Evolutionary conservation across 805 yeast genomes (phyloP).

Genomic region (Sungouiozyma intestinalis): DNA sequence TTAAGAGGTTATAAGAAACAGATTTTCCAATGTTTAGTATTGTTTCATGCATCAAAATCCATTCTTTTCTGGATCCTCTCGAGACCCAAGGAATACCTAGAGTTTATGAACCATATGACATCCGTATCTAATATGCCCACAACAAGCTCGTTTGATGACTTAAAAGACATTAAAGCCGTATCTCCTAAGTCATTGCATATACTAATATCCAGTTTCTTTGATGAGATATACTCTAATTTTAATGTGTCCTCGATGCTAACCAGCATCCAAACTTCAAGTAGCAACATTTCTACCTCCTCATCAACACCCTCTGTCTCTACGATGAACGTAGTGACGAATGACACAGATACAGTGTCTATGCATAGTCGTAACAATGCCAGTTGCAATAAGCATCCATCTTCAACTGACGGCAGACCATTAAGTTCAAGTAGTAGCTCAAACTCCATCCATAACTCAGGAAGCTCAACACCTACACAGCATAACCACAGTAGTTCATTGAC

Average conservation of each 20-base stretch:
- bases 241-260: constrained; percentile 15
- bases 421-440: not conserved
- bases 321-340: not conserved
- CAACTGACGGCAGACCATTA: not conserved
- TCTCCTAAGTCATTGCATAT: constrained; percentile 1
- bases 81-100: constrained; percentile 37
- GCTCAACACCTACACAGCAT: not conserved
- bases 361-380: not conserved
- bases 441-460: not conserved
- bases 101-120: not conserved
- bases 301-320: not conserved
- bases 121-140: not conserved
- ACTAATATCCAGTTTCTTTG: constrained; percentile 11
- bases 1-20: constrained; percentile 32
- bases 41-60: constrained; percentile 37
- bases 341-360: not conserved
- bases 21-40: constrained; percentile 36
- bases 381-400: not conserved
- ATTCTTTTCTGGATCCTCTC: constrained; percentile 41
- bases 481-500: not conserved
- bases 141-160: constrained; percentile 4
- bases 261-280: not conserved
- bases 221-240: constrained; percentile 19
- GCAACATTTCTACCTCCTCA: not conserved
- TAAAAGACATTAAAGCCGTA: constrained; percentile 1